Evolutionary conservation across 108 stramenopile species (phyloP), one percentile per base, ranked within the genome.

Genomic region (Nitzschia putrida): DNA sequence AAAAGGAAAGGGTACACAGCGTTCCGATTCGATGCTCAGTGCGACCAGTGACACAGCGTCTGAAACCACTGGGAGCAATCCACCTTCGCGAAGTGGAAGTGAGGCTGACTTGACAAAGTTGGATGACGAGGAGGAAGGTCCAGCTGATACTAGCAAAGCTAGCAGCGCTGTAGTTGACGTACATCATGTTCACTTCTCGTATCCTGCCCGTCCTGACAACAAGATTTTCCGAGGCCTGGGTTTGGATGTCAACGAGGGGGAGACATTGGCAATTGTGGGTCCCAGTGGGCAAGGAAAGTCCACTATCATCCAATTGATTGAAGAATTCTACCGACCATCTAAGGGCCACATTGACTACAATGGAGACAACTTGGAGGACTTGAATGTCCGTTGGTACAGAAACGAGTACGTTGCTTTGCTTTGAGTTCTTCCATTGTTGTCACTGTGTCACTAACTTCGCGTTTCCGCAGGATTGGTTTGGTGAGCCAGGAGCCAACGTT

Each of bases 231-330:
- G 73, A 39, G 80, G 83, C 58, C 49, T 89, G 65, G 61, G 65
- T 0, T 64, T 92, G 22, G 47, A 24, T 23, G 72, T 92, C 21
- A 49, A 67, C 26, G 58, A 79, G 11, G 91, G 91, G 2, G 81
- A 89, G 61, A 85, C 82, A 0, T 57, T 89, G 38, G 94, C 91
- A 10, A 54, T 95, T 25, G 91, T 91, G 20, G 91, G 94, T 8
- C 79, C 81, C n/a, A 66, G 64, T 65, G 79, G 79, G 8, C 60
- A 71, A 58, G 79, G 79, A 14, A 80, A 80, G 67, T 66, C 64
- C 20, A 76, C 78, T 13, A 70, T 79, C 22, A 73, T 79, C 26
- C 78, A 83, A 41, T 58, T 83, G 34, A 51, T 72, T 43, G 78
- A 79, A 57, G 54, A 74, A 49, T 94, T 94, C 70, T 97, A 97